phyloP scores from a whole-genome alignment of 2,329 filamentous ascomycete species.

The Paraphoma chrysanthemicola region DNA sequence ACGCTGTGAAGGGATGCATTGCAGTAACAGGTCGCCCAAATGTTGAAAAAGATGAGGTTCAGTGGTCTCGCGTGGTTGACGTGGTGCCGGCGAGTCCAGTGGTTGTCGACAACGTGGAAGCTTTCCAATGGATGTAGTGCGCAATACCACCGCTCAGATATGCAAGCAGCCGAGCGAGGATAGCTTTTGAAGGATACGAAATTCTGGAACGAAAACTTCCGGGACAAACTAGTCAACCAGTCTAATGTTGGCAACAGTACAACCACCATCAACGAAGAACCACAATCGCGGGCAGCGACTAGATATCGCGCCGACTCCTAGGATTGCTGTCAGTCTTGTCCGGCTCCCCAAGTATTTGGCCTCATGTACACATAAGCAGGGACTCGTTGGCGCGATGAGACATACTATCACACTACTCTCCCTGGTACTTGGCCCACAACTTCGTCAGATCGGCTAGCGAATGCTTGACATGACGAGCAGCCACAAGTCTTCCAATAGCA shows the following conservation, averaged over 20 bases:
- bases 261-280: conserved; percentile 4
- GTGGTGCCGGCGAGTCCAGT: neutral
- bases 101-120: neutral
- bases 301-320: conserved; percentile 21
- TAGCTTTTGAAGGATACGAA: neutral
- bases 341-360: conserved; percentile 29
- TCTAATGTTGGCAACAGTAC: conserved; percentile 2
- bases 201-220: neutral
- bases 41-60: neutral
- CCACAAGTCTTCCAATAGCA: conserved; percentile 9
- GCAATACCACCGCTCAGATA: neutral
- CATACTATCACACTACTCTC: conserved; percentile 8
- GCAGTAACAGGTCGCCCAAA: conserved; percentile 1
- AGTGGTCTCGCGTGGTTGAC: neutral
- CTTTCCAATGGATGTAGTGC: neutral
- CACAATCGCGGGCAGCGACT: conserved; percentile 11
- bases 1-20: conserved; percentile 52
- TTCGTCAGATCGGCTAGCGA: conserved; percentile 3
- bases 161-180: neutral
- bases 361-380: conserved; percentile 13
- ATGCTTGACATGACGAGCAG: conserved; percentile 6
- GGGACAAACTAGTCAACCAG: neutral
- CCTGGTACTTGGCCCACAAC: conserved; percentile 7
- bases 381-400: conserved; percentile 6
- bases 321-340: conserved; percentile 14